phyloP scores from a whole-genome alignment of 2,329 filamentous ascomycete species.

The Fulvia fulva region DNA sequence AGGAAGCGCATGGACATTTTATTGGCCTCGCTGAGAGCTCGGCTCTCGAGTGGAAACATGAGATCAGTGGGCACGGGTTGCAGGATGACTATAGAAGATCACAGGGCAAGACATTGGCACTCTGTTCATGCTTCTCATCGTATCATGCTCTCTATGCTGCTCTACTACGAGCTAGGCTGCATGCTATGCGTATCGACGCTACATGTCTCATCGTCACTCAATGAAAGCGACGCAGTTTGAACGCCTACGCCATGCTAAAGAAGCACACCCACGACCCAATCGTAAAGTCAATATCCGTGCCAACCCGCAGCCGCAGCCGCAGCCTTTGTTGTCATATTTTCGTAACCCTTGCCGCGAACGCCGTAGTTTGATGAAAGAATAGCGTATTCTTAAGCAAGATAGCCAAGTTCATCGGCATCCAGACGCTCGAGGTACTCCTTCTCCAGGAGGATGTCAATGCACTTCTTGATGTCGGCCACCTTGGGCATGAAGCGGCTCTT shows the following conservation, averaged over 20 bases:
- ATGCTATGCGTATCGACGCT: background rate
- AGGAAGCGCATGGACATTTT: background rate
- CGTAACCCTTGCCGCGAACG: background rate
- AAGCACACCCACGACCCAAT: conserved; percentile 1
- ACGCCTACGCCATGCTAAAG: conserved; percentile 32
- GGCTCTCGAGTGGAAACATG: no score
- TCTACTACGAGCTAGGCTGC: conserved; percentile 2
- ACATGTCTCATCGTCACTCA: conserved; percentile 1
- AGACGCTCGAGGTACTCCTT: conserved; percentile 98
- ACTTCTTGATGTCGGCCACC: conserved; percentile 96
- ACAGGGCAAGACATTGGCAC: background rate
- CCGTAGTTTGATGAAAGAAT: background rate
- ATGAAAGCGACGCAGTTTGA: conserved; percentile 7
- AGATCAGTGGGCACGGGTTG: no score
- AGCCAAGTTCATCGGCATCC: conserved; percentile 90
- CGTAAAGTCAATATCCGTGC: background rate
- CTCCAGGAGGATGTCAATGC: conserved; percentile 96
- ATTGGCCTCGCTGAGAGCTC: no score
- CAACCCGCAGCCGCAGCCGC: background rate
- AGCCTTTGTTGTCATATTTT: background rate
- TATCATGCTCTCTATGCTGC: conserved; percentile 5
- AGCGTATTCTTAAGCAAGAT: conserved; percentile 64
- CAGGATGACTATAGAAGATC: no score
- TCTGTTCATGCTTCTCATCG: background rate
- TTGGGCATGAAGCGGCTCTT: conserved; percentile 89